Percentiles rank a stretch among this genome's conserved stretches.
Conservation (phyloP, 1,284 basidiomycete genomes). For the Kalmanozyma brasiliensis region DNA sequence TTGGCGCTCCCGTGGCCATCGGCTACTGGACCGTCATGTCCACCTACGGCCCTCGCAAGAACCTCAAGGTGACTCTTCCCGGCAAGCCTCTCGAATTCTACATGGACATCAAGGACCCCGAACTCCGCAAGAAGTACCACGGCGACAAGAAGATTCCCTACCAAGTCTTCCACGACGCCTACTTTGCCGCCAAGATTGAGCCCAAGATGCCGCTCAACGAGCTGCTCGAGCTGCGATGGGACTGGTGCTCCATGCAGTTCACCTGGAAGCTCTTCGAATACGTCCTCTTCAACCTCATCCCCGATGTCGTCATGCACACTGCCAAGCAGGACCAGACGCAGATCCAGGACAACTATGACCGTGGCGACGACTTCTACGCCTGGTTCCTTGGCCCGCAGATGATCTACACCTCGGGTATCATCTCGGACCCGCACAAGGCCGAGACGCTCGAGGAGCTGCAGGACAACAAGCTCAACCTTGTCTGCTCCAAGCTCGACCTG, state of each 20-base stretch:
- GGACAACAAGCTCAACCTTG: slow-evolving; percentile 95
- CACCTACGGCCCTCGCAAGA: slow-evolving; percentile 81
- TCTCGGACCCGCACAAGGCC: slow-evolving; percentile 78
- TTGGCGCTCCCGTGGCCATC: slow-evolving; percentile 81
- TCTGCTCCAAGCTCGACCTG: slow-evolving; percentile 93
- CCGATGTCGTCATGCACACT: slow-evolving; percentile 92
- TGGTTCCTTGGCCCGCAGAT: slow-evolving; percentile 96
- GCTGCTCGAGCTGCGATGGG: slow-evolving; percentile 90
- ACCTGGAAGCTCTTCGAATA: slow-evolving; percentile 92
- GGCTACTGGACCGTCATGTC: slow-evolving; percentile 92
- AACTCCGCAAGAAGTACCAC: slow-evolving; percentile 80
- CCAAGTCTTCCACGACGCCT: slow-evolving; percentile 97
- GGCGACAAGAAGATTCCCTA: slow-evolving; percentile 91
- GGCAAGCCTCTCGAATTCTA: slow-evolving; percentile 81
- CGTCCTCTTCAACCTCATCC: slow-evolving; percentile 86
- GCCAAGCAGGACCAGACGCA: slow-evolving; percentile 92
- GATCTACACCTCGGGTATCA: slow-evolving; percentile 96
- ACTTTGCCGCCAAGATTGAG: slow-evolving; percentile 95
- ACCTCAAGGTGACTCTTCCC: slow-evolving; percentile 87
- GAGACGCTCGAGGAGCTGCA: slow-evolving; percentile 95
- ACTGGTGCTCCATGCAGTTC: slow-evolving; percentile 89
- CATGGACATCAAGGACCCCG: slow-evolving; percentile 86
- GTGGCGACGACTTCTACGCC: slow-evolving; percentile 71
- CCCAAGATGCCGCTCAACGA: slow-evolving; percentile 96
- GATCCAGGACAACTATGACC: slow-evolving; percentile 95